A percentile compares a stretch with the other conserved stretches of the same genome.
These are phyloP conservation scores for Apiospora malaysiana DNA, from an alignment of 2,329 filamentous ascomycete genomes.

Conservation along the genomic window DNA sequence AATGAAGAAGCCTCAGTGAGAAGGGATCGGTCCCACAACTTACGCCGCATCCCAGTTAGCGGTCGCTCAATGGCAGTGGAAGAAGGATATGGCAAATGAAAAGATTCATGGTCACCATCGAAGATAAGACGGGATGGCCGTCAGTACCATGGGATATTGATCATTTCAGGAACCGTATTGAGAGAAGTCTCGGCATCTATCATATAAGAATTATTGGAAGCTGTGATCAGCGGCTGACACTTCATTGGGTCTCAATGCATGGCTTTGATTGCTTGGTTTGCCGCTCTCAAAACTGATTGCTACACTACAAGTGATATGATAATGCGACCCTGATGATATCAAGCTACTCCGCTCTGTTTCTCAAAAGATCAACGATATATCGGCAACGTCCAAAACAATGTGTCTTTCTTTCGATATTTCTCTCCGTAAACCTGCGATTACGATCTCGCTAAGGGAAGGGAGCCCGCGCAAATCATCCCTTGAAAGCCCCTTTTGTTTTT, in stretches of 20 bases:
- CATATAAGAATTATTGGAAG: background rate
- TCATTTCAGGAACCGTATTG: background rate
- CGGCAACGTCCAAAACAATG: background rate
- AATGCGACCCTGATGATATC: background rate
- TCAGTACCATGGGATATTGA: background rate
- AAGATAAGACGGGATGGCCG: too few species aligned
- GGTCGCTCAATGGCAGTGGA: too few species aligned
- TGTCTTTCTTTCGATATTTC: background rate
- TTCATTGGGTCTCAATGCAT: too few species aligned
- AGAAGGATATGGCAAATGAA: too few species aligned
- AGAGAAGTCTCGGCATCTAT: background rate
- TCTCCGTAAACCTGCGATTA: background rate
- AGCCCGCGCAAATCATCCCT: background rate
- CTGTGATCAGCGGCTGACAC: background rate
- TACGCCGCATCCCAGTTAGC: too few species aligned
- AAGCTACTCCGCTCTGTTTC: background rate
- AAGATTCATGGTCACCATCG: too few species aligned
- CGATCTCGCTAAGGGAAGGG: background rate
- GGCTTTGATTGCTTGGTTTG: background rate
- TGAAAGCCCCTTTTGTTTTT: conserved; percentile 5
- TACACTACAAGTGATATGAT: too few species aligned
- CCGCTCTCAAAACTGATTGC: too few species aligned
- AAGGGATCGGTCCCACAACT: too few species aligned
- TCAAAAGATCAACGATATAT: background rate
- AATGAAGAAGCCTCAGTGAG: too few species aligned